These are phyloP conservation scores for Eucalyptus microcorys DNA, from an alignment of 345 rosid species.

Conservation along the genomic window DNA sequence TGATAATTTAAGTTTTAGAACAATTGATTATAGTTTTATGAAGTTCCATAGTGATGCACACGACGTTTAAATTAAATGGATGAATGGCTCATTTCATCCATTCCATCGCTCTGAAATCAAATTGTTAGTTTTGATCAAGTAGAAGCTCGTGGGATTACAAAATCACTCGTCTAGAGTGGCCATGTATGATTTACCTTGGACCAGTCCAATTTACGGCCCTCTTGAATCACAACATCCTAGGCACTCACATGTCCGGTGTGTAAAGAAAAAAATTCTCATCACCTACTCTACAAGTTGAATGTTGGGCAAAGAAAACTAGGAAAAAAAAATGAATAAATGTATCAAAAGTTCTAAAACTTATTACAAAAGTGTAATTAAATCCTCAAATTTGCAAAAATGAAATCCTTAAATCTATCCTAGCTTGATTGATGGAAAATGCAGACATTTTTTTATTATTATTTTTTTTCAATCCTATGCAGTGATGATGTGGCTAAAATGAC, in stretches of 20 bases:
- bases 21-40: too few species aligned
- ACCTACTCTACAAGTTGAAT: neutral
- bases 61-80: neutral
- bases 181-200: neutral
- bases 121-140: neutral
- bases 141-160: fast-evolving
- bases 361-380: too few species aligned
- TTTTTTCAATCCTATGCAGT: too few species aligned
- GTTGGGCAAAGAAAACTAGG: too few species aligned
- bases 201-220: neutral
- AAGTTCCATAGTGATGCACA: too few species aligned
- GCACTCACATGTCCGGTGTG: neutral
- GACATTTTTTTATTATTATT: too few species aligned
- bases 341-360: too few species aligned
- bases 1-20: too few species aligned
- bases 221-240: neutral
- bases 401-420: fast-evolving
- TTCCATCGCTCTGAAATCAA: neutral
- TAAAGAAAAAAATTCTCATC: fast-evolving
- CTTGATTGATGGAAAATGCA: too few species aligned
- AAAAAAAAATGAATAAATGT: too few species aligned
- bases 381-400: too few species aligned
- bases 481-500: too few species aligned
- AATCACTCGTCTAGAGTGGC: neutral
- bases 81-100: neutral